Evolutionary conservation across 768 basidiomycete species (phyloP).

Genomic region (Chlorophyllum brunneum): DNA sequence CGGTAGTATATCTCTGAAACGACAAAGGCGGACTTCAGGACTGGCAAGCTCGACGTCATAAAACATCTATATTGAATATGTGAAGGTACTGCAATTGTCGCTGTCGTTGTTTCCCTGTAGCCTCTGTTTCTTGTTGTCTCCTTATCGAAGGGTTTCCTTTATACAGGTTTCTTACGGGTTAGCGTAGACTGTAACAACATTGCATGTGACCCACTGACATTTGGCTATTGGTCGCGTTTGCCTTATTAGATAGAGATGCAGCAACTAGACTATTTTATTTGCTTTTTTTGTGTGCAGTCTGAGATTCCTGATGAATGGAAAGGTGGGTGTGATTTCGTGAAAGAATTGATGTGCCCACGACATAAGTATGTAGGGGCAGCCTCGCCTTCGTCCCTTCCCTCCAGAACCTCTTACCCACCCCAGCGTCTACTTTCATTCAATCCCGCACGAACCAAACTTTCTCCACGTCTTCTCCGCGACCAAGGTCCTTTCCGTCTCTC

Average conservation of each 20-base stretch:
- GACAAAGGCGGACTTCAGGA: slow-evolving; percentile 76
- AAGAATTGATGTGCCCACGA: slow-evolving; percentile 11
- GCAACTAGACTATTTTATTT: slow-evolving; percentile 7
- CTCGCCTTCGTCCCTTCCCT: background rate
- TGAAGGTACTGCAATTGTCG: too few relatives aligned
- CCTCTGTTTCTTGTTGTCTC: slow-evolving; percentile 15
- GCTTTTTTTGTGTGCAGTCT: background rate
- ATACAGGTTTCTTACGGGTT: slow-evolving; percentile 23
- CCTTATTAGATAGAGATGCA: background rate
- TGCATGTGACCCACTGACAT: background rate
- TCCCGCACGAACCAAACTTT: slow-evolving; percentile 2
- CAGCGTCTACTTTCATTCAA: slow-evolving; percentile 4
- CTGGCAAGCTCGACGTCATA: slow-evolving; percentile 28
- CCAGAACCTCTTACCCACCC: background rate
- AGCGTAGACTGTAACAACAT: slow-evolving; percentile 32
- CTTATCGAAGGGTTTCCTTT: slow-evolving; percentile 9
- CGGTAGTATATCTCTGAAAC: slow-evolving; percentile 56
- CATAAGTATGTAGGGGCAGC: background rate
- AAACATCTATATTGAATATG: background rate
- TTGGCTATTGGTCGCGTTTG: slow-evolving; percentile 9
- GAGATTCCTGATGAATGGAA: background rate
- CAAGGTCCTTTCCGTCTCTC: background rate
- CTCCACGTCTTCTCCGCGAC: background rate
- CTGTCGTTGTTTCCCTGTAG: slow-evolving; percentile 14
- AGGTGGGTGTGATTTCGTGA: background rate